These are phyloP conservation scores for Podosphaera aphanis DNA, from an alignment of 2,329 filamentous ascomycete genomes.

Conservation along the genomic window DNA sequence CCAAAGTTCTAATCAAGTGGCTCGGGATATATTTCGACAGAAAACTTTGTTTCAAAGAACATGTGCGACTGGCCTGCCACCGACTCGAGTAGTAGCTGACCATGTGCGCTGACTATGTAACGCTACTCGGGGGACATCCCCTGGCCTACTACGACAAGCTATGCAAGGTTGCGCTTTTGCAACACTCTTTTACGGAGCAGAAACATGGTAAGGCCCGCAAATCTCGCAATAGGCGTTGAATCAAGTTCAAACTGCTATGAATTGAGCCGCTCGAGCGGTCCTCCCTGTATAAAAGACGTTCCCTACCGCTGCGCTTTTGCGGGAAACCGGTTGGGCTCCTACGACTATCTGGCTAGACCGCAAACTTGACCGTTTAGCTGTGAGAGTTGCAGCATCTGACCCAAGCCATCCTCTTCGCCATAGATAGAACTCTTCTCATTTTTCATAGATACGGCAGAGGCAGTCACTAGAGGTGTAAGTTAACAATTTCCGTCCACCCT, in stretches of 20 bases:
- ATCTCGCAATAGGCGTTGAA: too few relatives aligned
- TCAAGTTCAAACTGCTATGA: too few relatives aligned
- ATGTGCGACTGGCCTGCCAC: neutral
- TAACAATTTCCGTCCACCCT: too few relatives aligned
- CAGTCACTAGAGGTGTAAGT: too few relatives aligned
- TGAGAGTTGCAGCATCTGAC: neutral
- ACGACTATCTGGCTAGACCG: neutral
- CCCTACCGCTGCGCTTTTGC: neutral
- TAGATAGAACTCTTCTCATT: neutral
- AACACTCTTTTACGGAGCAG: too few relatives aligned
- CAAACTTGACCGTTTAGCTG: neutral
- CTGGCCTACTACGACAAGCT: neutral
- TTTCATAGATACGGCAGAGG: too few relatives aligned
- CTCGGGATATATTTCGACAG: neutral
- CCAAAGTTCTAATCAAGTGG: neutral
- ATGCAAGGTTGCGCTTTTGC: neutral
- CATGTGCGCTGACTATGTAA: neutral
- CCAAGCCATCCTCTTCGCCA: neutral
- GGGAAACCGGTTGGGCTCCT: neutral
- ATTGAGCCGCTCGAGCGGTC: neutral
- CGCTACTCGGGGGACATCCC: neutral
- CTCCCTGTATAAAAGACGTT: conserved; percentile 1
- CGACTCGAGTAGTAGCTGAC: neutral
- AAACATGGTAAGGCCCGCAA: too few relatives aligned
- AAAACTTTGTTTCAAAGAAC: neutral